Evolutionary conservation across 1,284 basidiomycete species (phyloP).

Genomic region (Cutaneotrichosporon sp.): DNA sequence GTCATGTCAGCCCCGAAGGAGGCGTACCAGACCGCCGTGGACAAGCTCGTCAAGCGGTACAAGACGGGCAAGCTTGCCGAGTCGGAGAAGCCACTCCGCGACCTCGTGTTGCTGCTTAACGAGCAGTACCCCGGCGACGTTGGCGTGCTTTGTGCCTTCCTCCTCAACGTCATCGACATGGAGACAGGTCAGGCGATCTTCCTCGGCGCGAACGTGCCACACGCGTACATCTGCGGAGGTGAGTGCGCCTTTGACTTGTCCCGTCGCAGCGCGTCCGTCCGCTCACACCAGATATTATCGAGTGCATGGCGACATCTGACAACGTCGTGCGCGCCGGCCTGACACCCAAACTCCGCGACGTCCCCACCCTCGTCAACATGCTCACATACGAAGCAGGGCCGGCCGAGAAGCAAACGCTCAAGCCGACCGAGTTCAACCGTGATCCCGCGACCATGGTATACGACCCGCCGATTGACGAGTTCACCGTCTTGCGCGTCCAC

Average conservation of each 20-base stretch:
- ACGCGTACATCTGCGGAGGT: conserved; percentile 93
- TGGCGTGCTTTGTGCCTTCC: conserved; percentile 87
- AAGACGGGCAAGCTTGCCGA: conserved; percentile 44
- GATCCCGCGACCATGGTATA: conserved; percentile 56
- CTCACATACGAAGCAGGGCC: conserved; percentile 78
- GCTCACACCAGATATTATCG: conserved; percentile 71
- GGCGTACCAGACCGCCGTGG: conserved; percentile 57
- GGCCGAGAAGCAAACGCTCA: conserved; percentile 64
- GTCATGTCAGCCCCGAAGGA: conserved; percentile 69
- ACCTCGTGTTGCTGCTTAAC: conserved; percentile 68
- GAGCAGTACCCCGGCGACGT: conserved; percentile 86
- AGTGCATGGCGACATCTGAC: conserved; percentile 97
- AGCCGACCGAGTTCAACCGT: conserved; percentile 55
- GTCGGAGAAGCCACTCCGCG: conserved; percentile 54
- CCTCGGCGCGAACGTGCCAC: conserved; percentile 91
- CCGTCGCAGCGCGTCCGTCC: background rate
- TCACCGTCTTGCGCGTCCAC: conserved; percentile 70
- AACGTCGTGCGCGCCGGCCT: conserved; percentile 98
- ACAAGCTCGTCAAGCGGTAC: conserved; percentile 62
- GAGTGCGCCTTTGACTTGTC: conserved; percentile 18
- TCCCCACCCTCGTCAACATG: conserved; percentile 79
- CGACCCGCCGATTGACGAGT: conserved; percentile 92
- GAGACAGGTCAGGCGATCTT: conserved; percentile 86
- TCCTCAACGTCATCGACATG: conserved; percentile 82
- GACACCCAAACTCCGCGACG: conserved; percentile 92